Evolutionary conservation across 768 basidiomycete species (phyloP).

Genomic region (Kwoniella pini): DNA sequence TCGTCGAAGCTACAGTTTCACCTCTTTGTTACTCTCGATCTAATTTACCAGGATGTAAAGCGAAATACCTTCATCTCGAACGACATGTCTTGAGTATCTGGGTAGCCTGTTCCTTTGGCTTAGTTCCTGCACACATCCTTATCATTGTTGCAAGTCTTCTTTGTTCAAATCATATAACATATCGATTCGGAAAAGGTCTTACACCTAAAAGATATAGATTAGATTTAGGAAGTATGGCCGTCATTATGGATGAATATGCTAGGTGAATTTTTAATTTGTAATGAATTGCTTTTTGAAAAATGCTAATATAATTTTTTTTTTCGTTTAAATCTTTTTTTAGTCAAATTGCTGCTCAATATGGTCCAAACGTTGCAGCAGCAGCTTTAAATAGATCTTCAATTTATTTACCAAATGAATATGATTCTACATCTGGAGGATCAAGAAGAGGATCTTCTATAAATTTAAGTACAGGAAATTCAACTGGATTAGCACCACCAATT

Average conservation of each 20-base stretch:
- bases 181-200: slow-evolving; percentile 84
- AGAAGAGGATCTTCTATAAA: slow-evolving; percentile 11
- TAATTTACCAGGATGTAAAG: slow-evolving; percentile 73
- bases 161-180: slow-evolving; percentile 81
- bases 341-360: slow-evolving; percentile 74
- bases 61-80: slow-evolving; percentile 64
- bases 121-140: slow-evolving; percentile 69
- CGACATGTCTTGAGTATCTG: slow-evolving; percentile 62
- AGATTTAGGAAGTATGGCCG: slow-evolving; percentile 70
- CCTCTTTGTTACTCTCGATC: slow-evolving; percentile 74
- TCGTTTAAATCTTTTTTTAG: slow-evolving; percentile 52
- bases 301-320: background rate
- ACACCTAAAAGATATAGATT: slow-evolving; percentile 81
- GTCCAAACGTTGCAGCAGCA: slow-evolving; percentile 65
- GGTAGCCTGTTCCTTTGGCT: slow-evolving; percentile 67
- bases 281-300: background rate
- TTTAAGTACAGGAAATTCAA: slow-evolving; percentile 1
- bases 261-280: slow-evolving; percentile 57
- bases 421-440: slow-evolving; percentile 2
- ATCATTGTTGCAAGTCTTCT: slow-evolving; percentile 67
- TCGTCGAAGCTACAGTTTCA: slow-evolving; percentile 73
- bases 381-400: slow-evolving; percentile 62
- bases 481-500: slow-evolving; percentile 12
- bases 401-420: slow-evolving; percentile 1
- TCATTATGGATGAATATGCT: slow-evolving; percentile 82